A percentile compares a stretch with the other conserved stretches of the same genome.
phyloP scores from a whole-genome alignment of 1,284 basidiomycete genomes.

The Naganishia liquefaciens region DNA sequence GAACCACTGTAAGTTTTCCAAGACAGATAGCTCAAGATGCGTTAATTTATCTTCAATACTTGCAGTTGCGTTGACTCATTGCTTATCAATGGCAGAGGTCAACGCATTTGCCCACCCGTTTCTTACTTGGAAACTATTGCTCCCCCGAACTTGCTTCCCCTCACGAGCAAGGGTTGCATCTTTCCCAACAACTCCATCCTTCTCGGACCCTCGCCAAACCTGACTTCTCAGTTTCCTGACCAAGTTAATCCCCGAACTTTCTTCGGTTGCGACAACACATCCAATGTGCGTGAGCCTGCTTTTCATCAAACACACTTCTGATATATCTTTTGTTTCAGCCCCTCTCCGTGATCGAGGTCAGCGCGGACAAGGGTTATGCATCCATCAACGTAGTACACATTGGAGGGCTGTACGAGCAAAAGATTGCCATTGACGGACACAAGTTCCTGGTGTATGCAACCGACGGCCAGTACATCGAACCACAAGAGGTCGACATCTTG shows the following conservation, averaged over 20 bases:
- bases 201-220: conserved; percentile 25
- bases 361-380: conserved; percentile 20
- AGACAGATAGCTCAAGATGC: neutral
- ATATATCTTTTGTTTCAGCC: conserved; percentile 3
- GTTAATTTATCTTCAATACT: neutral
- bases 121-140: conserved; percentile 13
- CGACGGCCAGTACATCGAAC: conserved; percentile 31
- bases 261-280: conserved; percentile 26
- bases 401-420: conserved; percentile 25
- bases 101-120: conserved; percentile 27
- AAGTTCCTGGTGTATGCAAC: conserved; percentile 25
- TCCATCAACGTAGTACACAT: conserved; percentile 28
- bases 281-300: conserved; percentile 19
- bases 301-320: neutral
- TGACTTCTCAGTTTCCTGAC: conserved; percentile 26
- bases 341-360: conserved; percentile 27
- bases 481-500: conserved; percentile 27
- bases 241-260: conserved; percentile 18
- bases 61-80: conserved; percentile 29
- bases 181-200: conserved; percentile 27
- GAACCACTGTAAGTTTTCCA: conserved; percentile 31
- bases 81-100: conserved; percentile 31
- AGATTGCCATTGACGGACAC: conserved; percentile 34
- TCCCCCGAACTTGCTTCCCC: conserved; percentile 10
- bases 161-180: conserved; percentile 30